Percentiles rank a stretch among this genome's conserved stretches.
These are phyloP conservation scores for Boletus edulis DNA, from an alignment of 768 basidiomycete species.

Conservation along the genomic window DNA sequence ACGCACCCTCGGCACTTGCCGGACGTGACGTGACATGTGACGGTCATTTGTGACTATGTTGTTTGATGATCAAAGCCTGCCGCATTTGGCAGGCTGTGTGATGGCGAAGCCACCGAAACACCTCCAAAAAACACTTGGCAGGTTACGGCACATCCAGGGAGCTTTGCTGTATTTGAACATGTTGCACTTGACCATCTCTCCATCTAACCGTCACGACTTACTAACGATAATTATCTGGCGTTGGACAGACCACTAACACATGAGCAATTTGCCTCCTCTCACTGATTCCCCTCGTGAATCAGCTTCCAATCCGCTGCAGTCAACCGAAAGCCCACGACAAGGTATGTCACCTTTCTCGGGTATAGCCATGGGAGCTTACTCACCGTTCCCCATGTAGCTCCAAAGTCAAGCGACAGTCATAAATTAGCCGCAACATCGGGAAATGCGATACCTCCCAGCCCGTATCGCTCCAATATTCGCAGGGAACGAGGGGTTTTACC, in stretches of 20 bases:
- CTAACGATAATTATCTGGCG: conserved; percentile 11
- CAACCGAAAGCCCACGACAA: neutral
- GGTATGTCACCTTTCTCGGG: conserved; percentile 4
- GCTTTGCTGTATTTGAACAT: conserved; percentile 15
- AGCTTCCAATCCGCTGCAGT: conserved; percentile 4
- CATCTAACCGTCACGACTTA: conserved; percentile 6
- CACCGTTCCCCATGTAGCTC: conserved; percentile 2
- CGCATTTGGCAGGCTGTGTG: conserved; percentile 21
- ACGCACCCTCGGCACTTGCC: conserved; percentile 25
- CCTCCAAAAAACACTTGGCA: neutral
- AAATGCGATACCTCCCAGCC: conserved; percentile 33
- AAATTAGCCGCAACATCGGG: conserved; percentile 41
- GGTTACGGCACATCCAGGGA: conserved; percentile 23
- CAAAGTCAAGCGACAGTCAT: conserved; percentile 27
- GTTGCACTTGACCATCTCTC: neutral
- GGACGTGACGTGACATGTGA: conserved; percentile 22
- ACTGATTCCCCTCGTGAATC: conserved; percentile 19
- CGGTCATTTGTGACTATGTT: conserved; percentile 8
- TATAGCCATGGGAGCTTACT: neutral
- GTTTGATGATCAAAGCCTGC: conserved; percentile 18
- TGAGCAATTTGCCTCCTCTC: conserved; percentile 17
- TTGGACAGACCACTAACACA: conserved; percentile 7
- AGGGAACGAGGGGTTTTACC: conserved; percentile 36
- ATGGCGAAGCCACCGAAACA: neutral
- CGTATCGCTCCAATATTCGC: conserved; percentile 33